These are phyloP conservation scores for Patellifolia procumbens DNA, from an alignment of 179 eudicot species.

Conservation along the genomic window DNA sequence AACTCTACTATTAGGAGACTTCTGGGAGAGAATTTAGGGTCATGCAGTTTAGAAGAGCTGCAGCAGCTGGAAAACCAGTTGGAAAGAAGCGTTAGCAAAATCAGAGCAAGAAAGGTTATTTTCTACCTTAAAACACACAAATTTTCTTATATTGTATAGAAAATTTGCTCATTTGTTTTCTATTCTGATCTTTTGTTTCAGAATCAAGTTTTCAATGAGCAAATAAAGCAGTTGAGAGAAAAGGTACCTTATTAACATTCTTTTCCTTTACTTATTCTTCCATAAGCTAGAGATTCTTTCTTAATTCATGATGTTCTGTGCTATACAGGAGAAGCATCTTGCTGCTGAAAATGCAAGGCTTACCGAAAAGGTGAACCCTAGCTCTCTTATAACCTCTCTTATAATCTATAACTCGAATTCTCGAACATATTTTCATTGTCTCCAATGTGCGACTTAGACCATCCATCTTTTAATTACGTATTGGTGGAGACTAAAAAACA, in stretches of 20 bases:
- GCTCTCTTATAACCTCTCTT: neutral
- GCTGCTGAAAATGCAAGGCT: slow-evolving; percentile 55
- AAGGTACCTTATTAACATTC: slow-evolving; percentile 47
- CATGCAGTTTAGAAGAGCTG: slow-evolving; percentile 71
- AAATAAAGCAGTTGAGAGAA: slow-evolving; percentile 58
- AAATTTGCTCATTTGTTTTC: too few relatives aligned
- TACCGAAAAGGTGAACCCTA: slow-evolving; percentile 45
- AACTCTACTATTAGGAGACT: slow-evolving; percentile 49
- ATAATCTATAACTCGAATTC: too few relatives aligned
- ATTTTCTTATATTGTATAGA: neutral
- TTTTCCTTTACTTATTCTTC: neutral
- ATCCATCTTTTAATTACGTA: too few relatives aligned
- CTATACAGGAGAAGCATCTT: slow-evolving; percentile 50
- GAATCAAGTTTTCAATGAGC: slow-evolving; percentile 72
- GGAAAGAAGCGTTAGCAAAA: slow-evolving; percentile 56
- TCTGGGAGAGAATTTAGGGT: slow-evolving; percentile 69
- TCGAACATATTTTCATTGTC: too few relatives aligned
- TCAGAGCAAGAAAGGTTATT: slow-evolving; percentile 75
- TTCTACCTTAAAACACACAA: neutral
- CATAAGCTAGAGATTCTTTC: neutral
- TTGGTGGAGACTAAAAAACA: too few relatives aligned
- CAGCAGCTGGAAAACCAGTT: slow-evolving; percentile 70
- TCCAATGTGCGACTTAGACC: too few relatives aligned
- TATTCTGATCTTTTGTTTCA: slow-evolving; percentile 29
- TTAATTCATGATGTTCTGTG: slow-evolving; percentile 12